phyloP scores from a whole-genome alignment of 192 early-diverging fungal genomes.

The Chytriomyces sp. region DNA sequence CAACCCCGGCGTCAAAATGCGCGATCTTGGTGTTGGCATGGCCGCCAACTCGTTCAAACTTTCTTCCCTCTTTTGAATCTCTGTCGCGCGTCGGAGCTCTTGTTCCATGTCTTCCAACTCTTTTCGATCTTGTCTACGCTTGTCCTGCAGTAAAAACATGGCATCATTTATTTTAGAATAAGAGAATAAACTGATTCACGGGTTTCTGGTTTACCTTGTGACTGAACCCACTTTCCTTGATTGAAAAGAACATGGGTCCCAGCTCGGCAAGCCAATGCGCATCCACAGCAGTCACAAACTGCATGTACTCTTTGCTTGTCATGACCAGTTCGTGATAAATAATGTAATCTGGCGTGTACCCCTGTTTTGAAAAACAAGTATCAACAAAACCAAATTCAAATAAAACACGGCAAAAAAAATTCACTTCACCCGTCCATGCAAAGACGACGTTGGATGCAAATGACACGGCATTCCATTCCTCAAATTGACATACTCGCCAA shows the following conservation, averaged over 20 bases:
- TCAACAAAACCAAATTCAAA: slow-evolving; percentile 40
- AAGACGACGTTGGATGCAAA: slow-evolving; percentile 91
- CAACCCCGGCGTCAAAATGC: slow-evolving; percentile 26
- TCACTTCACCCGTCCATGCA: slow-evolving; percentile 66
- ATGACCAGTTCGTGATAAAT: slow-evolving; percentile 96
- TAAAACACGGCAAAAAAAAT: background rate
- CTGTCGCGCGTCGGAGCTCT: slow-evolving; percentile 45
- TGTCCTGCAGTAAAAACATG: slow-evolving; percentile 52
- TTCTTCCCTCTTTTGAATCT: slow-evolving; percentile 12
- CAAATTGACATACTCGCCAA: slow-evolving; percentile 97
- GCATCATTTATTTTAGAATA: too few species aligned
- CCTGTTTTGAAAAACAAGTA: slow-evolving; percentile 41
- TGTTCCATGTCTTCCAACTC: slow-evolving; percentile 57
- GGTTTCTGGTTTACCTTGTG: too few species aligned
- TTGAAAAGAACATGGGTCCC: slow-evolving; percentile 96
- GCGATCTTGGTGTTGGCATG: slow-evolving; percentile 31
- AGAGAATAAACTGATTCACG: too few species aligned
- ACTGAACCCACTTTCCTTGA: slow-evolving; percentile 76
- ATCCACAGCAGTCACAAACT: slow-evolving; percentile 94
- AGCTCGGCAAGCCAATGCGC: slow-evolving; percentile 93
- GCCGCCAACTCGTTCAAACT: background rate
- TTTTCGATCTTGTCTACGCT: slow-evolving; percentile 52
- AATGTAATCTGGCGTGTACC: slow-evolving; percentile 88
- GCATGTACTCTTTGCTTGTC: slow-evolving; percentile 99
- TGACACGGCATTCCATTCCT: slow-evolving; percentile 95